Base-by-base conservation (phyloP, 176 grass and related monocot genomes). In the Puccinellia tenuiflora region DNA sequence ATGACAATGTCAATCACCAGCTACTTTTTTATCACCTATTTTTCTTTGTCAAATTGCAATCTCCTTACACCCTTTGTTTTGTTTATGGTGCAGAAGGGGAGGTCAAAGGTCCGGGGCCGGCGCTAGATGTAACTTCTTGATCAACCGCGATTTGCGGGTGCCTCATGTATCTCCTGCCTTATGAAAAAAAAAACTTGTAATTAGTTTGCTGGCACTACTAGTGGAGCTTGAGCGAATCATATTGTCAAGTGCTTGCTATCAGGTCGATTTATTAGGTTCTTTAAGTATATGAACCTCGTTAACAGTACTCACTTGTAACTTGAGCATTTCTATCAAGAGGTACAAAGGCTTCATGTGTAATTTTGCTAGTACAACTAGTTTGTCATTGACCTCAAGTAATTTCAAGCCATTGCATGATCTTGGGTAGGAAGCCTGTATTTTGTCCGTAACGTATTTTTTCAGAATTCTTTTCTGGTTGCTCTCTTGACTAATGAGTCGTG, bases 41-140 rank as follows among this genome's bases (percentile, higher is more conserved):
- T 65, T 80, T 63, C 2, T 12, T 12, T 73, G 46, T 25, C 72
- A 18, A 28, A 35, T 75, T 20, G 9, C 15, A 20, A 65, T 38
- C 34, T 76, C 9, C 15, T 34, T 25, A 67, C 59, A 29, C 81
- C 15, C 9, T 68, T 61, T 30, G 9, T n/a, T 69, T 73, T 69
- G 75, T 70, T 0, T 80, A 30, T 79, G n/a, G 54, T 75, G 89
- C 87, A 99, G 93, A 99, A 99, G 79, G 79, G 75, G 30, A 89
- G 93, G 91, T 85, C 93, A 3, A 99, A 99, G 72, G 29, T 86
- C 68, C 87, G 91, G 15, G 85, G 91, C 28, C 75, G 89, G 28
- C 93, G 96, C 42, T 96, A 95, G 79, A 43, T 52, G 16, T 78
- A 66, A 78, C 21, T 37, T 40, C 26, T 18, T 31, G 75, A 75